phyloP scores from a whole-genome alignment of 805 yeast genomes.

The Saturnispora halmiae region DNA sequence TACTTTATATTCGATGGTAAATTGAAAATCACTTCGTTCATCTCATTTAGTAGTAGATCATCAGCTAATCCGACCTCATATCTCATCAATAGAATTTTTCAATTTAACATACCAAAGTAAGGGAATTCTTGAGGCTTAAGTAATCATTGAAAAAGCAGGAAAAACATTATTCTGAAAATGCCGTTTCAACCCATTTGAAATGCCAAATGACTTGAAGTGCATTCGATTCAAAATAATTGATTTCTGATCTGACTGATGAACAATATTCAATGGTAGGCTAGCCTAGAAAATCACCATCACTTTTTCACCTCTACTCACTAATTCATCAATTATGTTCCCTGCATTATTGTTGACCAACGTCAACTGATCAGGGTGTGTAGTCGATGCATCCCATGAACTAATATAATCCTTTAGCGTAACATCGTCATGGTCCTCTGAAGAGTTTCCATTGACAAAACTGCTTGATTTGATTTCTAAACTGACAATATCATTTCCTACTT shows the following conservation, averaged over 20 bases:
- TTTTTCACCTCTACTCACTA: constrained; percentile 20
- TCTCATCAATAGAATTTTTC: too few relatives aligned
- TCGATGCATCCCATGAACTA: constrained; percentile 3
- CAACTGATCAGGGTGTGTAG: constrained; percentile 17
- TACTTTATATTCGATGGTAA: too few relatives aligned
- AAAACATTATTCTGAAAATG: too few relatives aligned
- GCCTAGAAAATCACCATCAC: constrained; percentile 20
- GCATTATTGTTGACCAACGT: constrained; percentile 15
- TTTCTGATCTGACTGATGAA: not conserved
- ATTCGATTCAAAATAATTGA: too few relatives aligned
- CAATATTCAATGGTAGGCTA: not conserved
- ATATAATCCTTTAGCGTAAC: constrained; percentile 4
- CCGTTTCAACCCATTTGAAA: too few relatives aligned
- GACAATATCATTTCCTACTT: constrained; percentile 4
- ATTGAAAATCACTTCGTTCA: not conserved
- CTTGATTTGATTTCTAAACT: not conserved
- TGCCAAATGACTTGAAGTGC: too few relatives aligned
- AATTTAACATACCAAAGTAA: too few relatives aligned
- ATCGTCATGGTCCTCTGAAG: constrained; percentile 3
- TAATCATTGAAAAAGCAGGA: too few relatives aligned
- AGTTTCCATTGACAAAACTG: not conserved
- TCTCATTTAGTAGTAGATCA: constrained; percentile 26
- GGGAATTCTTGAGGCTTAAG: too few relatives aligned
- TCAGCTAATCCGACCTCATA: too few relatives aligned
- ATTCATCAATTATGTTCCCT: constrained; percentile 12